Evolutionary conservation across 2,329 filamentous ascomycete species (phyloP), one percentile per base, ranked within the genome.

Genomic region (Talaromyces verruculosus): DNA sequence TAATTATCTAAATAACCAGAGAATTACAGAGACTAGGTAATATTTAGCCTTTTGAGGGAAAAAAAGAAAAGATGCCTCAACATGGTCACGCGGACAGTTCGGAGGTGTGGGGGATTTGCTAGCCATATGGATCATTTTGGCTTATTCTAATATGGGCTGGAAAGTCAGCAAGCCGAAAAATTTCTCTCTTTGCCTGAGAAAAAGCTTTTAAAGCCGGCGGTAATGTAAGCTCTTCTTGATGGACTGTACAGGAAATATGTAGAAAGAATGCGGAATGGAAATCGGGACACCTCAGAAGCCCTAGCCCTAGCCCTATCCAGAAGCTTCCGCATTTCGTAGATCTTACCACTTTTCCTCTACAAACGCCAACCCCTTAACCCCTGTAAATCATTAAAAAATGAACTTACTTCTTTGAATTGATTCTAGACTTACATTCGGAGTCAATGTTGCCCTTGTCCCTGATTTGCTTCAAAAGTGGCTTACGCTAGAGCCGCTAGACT

Each of bases 51-150:
- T 13, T 33, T 13, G 1, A 10, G 8, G n/a, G 30, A 57, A 43
- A 7, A 60, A 60, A 60, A 60, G 53, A 37, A 39, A 57, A 39
- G 33, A 39, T 4, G 19, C 49, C 49, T 53, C 25, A n/a, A 58
- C 3, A 10, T 45, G 39, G 37, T 60, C 57, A 60, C 57, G 57
- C 57, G 57, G 57, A n/a, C 57, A 45, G 6, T 19, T 17, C 10
- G 57, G 19, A 47, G 25, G 57, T 22, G 37, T 30, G 37, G 57
- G 57, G 57, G 39, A 60, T 43, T 37, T 37, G 33, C 33, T 39
- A 19, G 49, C 49, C n/a, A 33, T 37, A 25, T 25, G 25, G 3
- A 35, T 35, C 17, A 17, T 13, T 22, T 22, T 57, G 13, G 51
- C 33, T 33, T 55, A 35, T 57, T 25, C 33, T 13, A 57, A 37